Base-by-base conservation (phyloP, 2,329 filamentous ascomycete species). In the Diaporthe amygdali region DNA sequence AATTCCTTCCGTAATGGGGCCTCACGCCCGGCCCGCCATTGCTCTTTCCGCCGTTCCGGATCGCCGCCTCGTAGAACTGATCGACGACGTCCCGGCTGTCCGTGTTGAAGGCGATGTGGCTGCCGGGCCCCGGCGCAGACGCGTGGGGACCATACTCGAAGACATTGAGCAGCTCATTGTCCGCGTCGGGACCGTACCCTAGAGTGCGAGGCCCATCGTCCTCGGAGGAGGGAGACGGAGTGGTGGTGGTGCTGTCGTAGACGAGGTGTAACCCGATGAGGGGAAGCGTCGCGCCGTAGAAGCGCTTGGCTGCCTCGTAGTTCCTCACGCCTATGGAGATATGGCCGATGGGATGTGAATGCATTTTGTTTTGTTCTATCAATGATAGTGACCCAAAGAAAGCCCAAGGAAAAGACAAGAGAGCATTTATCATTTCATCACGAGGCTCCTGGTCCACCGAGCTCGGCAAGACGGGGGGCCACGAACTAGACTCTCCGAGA, bases 21-120 rank as follows among this genome's bases (percentile, higher is more conserved):
- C 80, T 76, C 54, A 81, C 46, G 0, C 79, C 79, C 1, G 79
- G 79, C 61, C 74, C 54, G 5, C 80, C 80, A 44, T 79, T 76
- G 56, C 76, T 73, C 14, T 27, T 72, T 1, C 79, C 80, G 4
- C 79, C 80, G 47, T 74, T 74, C 46, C 46, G 66, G 8, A 81
- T 56, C 0, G 76, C 80, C 27, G 73, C 73, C 10, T 75, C 74
- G 66, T 79, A 77, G 68, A 81, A 82, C 44, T 76, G 73, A 20
- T 74, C 73, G 15, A 81, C 80, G 4, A 76, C 75, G 46, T 74
- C 51, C 2, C 78, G 73, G 20, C 71, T 77, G 4, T 78, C 76
- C 22, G 79, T 78, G 67, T 80, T 78, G 71, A 82, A 79, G 3
- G 80, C 80, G 34, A 82, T 69, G 69, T 81, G 80, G 39, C 74